These are phyloP conservation scores for Boletus sensibilis DNA, from an alignment of 768 basidiomycete species.

Conservation along the genomic window DNA sequence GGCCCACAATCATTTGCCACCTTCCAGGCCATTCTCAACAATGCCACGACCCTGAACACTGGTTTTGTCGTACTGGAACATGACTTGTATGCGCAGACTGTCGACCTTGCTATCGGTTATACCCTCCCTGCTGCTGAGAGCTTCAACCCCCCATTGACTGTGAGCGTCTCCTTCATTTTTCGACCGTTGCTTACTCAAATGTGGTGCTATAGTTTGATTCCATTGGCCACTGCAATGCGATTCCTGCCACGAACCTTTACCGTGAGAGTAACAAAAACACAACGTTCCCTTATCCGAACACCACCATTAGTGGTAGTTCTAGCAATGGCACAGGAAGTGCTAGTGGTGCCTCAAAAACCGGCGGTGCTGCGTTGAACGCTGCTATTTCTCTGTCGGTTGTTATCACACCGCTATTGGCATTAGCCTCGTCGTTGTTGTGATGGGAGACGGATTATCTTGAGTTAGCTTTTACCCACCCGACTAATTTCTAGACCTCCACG, in stretches of 20 bases:
- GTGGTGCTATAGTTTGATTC: conserved; percentile 51
- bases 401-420: conserved; percentile 13
- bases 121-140: conserved; percentile 73
- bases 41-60: conserved; percentile 57
- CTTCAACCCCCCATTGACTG: conserved; percentile 62
- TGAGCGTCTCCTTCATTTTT: conserved; percentile 32
- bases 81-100: conserved; percentile 80
- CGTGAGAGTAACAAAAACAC: conserved; percentile 76
- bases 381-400: conserved; percentile 14
- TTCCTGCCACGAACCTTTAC: conserved; percentile 69
- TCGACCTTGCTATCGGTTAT: conserved; percentile 88
- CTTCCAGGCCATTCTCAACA: conserved; percentile 72
- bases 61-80: conserved; percentile 91
- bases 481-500: conserved; percentile 23
- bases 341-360: background rate
- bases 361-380: conserved; percentile 12
- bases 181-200: background rate
- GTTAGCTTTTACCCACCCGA: conserved; percentile 11
- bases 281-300: conserved; percentile 57
- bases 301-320: conserved; percentile 19
- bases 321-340: conserved; percentile 1
- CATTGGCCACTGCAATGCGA: conserved; percentile 74
- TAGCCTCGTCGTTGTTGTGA: conserved; percentile 19
- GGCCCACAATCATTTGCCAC: conserved; percentile 64
- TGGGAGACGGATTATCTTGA: background rate